These are phyloP conservation scores for Lecanoromycetidae sp. DNA, from an alignment of 2,329 filamentous ascomycete genomes.

Conservation along the genomic window DNA sequence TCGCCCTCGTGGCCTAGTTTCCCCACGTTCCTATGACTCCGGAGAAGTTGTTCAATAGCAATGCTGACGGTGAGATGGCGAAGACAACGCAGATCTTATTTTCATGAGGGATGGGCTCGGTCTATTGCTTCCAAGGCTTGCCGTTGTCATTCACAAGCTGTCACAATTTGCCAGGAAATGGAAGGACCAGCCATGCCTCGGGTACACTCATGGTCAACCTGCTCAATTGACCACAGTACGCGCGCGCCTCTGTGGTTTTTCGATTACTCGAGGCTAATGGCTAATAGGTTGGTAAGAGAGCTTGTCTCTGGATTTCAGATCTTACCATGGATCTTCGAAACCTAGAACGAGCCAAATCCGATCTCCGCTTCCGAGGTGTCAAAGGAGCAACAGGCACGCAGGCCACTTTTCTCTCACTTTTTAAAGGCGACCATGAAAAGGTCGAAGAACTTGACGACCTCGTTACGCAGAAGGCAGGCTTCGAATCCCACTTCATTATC, in stretches of 20 bases:
- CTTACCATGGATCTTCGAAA: conserved; percentile 63
- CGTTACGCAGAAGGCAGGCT: conserved; percentile 54
- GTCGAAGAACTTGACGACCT: conserved; percentile 51
- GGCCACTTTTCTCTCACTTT: conserved; percentile 59
- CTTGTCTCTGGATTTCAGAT: conserved; percentile 64
- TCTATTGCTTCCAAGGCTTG: conserved; percentile 64
- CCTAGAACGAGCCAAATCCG: conserved; percentile 55
- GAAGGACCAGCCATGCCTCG: conserved; percentile 60
- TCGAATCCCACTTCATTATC: conserved; percentile 48
- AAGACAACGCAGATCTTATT: conserved; percentile 70
- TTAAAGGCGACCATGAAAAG: conserved; percentile 43
- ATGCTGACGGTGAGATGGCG: conserved; percentile 42
- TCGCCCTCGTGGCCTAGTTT: too few species aligned
- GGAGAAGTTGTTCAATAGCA: too few species aligned
- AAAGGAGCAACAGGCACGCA: conserved; percentile 66
- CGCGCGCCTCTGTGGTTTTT: too few species aligned
- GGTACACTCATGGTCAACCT: conserved; percentile 62
- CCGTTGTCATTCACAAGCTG: conserved; percentile 66
- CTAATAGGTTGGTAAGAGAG: conserved; percentile 57
- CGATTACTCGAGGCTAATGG: too few species aligned
- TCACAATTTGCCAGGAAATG: conserved; percentile 58
- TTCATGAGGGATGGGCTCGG: conserved; percentile 64
- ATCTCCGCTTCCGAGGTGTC: conserved; percentile 63
- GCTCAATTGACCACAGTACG: conserved; percentile 36
- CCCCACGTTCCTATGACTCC: too few species aligned